Conservation (phyloP, 129 eudicot genomes). For the Flaveria linearis region DNA sequence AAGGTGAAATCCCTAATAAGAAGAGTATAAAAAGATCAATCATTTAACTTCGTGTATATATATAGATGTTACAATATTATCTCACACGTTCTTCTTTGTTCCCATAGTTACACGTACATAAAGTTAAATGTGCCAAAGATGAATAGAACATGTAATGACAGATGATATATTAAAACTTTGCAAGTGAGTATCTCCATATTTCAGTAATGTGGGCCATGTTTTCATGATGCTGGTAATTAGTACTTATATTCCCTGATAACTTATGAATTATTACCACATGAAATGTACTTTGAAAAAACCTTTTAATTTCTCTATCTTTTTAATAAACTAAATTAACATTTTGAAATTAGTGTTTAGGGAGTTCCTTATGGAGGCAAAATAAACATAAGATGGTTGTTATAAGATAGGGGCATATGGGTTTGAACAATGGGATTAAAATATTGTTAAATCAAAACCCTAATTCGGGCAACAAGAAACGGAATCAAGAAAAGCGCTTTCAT, state of each 20-base stretch:
- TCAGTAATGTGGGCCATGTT: too few species aligned
- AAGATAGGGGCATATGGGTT: not conserved
- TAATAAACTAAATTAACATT: not conserved
- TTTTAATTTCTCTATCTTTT: not conserved
- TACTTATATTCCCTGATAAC: not conserved
- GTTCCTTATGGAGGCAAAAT: not conserved
- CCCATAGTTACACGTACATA: too few species aligned
- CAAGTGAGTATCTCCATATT: too few species aligned
- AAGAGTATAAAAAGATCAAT: too few species aligned
- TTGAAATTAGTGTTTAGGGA: not conserved
- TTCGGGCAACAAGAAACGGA: too few species aligned
- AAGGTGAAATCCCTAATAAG: too few species aligned
- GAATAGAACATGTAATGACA: too few species aligned
- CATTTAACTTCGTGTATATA: not conserved
- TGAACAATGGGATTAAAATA: not conserved
- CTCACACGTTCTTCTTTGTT: too few species aligned
- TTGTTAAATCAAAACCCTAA: not conserved
- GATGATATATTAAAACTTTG: too few species aligned
- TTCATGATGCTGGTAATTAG: not conserved
- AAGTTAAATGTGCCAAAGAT: too few species aligned
- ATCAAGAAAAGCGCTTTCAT: constrained; percentile 1
- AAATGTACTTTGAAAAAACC: not conserved
- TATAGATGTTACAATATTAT: too few species aligned
- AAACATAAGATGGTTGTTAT: not conserved
- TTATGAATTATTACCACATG: not conserved